phyloP scores from a whole-genome alignment of 768 basidiomycete genomes.

The Mycena rosella region DNA sequence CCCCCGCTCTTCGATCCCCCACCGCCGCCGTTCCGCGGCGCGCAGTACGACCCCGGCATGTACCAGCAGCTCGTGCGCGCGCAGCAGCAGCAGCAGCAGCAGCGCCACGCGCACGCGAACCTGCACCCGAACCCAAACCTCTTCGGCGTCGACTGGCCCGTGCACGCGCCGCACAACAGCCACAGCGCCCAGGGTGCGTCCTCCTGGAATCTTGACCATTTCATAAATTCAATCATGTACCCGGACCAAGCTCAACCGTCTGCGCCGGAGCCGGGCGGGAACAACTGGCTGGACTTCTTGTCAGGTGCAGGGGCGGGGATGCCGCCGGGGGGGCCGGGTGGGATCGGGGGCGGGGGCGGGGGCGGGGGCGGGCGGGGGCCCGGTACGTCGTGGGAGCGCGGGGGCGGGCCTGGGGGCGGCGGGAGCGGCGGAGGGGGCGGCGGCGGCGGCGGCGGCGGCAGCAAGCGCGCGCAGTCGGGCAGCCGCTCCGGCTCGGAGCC shows the following conservation, averaged over 20 bases:
- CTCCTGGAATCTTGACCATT: slow-evolving; percentile 38
- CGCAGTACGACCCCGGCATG: slow-evolving; percentile 29
- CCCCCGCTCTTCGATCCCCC: slow-evolving; percentile 27
- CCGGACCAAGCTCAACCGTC: slow-evolving; percentile 9
- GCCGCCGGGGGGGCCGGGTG: neutral
- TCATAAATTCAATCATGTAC: slow-evolving; percentile 37
- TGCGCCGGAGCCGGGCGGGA: slow-evolving; percentile 1
- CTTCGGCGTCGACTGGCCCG: slow-evolving; percentile 35
- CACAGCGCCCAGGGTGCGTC: slow-evolving; percentile 33
- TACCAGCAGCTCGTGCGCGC: slow-evolving; percentile 30
- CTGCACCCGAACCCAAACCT: slow-evolving; percentile 1
- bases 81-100: slow-evolving; percentile 14
- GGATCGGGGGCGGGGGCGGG: slow-evolving; percentile 17
- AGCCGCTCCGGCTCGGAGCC: slow-evolving; percentile 22
- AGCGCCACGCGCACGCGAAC: neutral
- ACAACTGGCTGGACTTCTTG: slow-evolving; percentile 33
- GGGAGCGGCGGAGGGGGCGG: neutral
- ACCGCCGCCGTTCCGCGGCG: slow-evolving; percentile 20
- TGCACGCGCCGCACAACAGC: slow-evolving; percentile 10
- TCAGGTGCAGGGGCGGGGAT: slow-evolving; percentile 7
- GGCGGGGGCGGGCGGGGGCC: slow-evolving; percentile 25
- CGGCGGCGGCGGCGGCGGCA: slow-evolving; percentile 1
- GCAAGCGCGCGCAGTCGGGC: slow-evolving; percentile 22
- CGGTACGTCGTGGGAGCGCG: slow-evolving; percentile 34
- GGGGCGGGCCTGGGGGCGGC: neutral